These are phyloP conservation scores for Hyphochytrium catenoides DNA, from an alignment of 352 stramenopile species.

Conservation along the genomic window DNA sequence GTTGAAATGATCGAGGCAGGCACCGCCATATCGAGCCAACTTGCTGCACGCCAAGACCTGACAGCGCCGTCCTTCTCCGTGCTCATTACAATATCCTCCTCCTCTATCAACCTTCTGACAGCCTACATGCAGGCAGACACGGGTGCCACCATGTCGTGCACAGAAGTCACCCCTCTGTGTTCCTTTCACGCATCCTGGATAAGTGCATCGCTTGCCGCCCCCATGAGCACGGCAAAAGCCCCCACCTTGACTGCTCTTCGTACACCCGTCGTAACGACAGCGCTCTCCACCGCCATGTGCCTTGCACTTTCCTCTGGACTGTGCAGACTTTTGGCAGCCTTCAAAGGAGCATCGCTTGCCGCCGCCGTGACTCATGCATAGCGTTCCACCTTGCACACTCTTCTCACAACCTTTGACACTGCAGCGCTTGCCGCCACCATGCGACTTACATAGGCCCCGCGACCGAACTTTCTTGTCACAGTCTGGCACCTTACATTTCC, in stretches of 20 bases:
- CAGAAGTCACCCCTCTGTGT: slow-evolving; percentile 58
- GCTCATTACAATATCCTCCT: slow-evolving; percentile 53
- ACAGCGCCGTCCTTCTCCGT: slow-evolving; percentile 42
- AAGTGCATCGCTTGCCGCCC: slow-evolving; percentile 47
- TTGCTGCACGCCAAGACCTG: slow-evolving; percentile 58
- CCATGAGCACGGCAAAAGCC: slow-evolving; percentile 43
- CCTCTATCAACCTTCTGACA: slow-evolving; percentile 51
- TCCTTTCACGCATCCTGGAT: slow-evolving; percentile 36
- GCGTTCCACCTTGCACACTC: slow-evolving; percentile 55
- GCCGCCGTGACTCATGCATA: slow-evolving; percentile 56
- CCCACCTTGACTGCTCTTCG: slow-evolving; percentile 47
- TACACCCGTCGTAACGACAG: slow-evolving; percentile 52
- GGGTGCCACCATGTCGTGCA: slow-evolving; percentile 48
- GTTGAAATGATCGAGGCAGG: too few species aligned
- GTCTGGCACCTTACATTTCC: too few species aligned
- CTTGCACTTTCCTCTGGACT: slow-evolving; percentile 57
- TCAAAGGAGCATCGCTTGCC: slow-evolving; percentile 62
- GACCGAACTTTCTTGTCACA: slow-evolving; percentile 36
- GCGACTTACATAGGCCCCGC: slow-evolving; percentile 59
- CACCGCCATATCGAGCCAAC: too few species aligned
- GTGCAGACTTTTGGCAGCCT: slow-evolving; percentile 45
- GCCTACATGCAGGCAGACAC: slow-evolving; percentile 56
- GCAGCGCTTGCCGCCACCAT: slow-evolving; percentile 47
- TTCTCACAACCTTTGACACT: slow-evolving; percentile 60
- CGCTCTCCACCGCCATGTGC: slow-evolving; percentile 46